These are phyloP conservation scores for Fusarium nurragi DNA, from an alignment of 2,329 filamentous ascomycete genomes.

Conservation along the genomic window DNA sequence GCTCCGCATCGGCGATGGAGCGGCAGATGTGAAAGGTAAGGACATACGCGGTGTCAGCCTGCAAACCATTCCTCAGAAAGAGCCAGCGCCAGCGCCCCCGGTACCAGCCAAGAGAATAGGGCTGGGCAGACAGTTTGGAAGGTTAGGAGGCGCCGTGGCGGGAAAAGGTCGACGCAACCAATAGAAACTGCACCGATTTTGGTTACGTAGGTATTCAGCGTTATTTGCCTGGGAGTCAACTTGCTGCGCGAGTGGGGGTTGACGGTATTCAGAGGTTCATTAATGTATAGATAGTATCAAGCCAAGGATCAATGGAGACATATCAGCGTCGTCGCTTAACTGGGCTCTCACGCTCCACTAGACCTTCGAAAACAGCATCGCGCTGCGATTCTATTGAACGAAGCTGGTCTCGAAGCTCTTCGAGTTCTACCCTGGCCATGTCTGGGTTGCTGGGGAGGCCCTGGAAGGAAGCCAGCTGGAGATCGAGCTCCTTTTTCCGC, in stretches of 20 bases:
- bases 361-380: conserved; percentile 77
- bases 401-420: conserved; percentile 71
- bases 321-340: conserved; percentile 51
- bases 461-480: conserved; percentile 71
- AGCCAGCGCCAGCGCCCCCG: conserved; percentile 54
- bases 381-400: conserved; percentile 68
- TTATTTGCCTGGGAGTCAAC: conserved; percentile 7
- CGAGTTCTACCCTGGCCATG: conserved; percentile 75
- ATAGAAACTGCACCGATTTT: conserved; percentile 14
- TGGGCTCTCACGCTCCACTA: conserved; percentile 71
- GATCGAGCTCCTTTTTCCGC: conserved; percentile 67
- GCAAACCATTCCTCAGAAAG: conserved; percentile 60
- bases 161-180: conserved; percentile 66
- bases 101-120: conserved; percentile 67
- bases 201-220: conserved; percentile 17
- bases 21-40: conserved; percentile 53
- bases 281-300: conserved; percentile 38
- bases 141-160: conserved; percentile 75
- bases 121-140: conserved; percentile 73
- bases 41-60: conserved; percentile 51
- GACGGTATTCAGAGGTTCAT: conserved; percentile 10
- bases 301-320: conserved; percentile 17
- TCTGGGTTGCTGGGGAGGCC: conserved; percentile 77
- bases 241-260: conserved; percentile 1
- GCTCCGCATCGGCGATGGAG: conserved; percentile 54